Evolutionary conservation across 2,329 filamentous ascomycete genomes (phyloP).

Genomic region (Dothiorella sarmentorum): DNA sequence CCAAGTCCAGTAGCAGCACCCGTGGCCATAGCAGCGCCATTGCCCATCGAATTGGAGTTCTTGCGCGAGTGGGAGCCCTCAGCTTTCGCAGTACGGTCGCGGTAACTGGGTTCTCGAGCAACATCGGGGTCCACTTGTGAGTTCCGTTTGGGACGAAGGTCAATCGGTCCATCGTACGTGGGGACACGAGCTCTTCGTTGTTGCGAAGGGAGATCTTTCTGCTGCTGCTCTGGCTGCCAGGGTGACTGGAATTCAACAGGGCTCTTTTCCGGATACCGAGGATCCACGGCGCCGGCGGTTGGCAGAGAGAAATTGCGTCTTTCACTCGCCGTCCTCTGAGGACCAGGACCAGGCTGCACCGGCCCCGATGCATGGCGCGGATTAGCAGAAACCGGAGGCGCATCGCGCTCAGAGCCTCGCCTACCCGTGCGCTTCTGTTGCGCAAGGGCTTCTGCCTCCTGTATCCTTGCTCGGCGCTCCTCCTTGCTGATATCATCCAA

Average conservation of each 20-base stretch:
- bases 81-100: constrained; percentile 28
- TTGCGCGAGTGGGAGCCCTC: constrained; percentile 18
- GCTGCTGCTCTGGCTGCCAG: neutral
- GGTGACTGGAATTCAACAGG: constrained; percentile 2
- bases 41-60: neutral
- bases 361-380: constrained; percentile 2
- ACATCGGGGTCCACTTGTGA: neutral
- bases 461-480: constrained; percentile 80
- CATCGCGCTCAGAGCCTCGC: constrained; percentile 9
- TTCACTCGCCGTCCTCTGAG: neutral
- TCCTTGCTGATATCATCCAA: constrained; percentile 93
- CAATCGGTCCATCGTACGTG: constrained; percentile 16
- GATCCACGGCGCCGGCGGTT: constrained; percentile 4
- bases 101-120: constrained; percentile 27
- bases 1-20: constrained; percentile 25
- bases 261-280: constrained; percentile 8
- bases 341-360: neutral
- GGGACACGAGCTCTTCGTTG: constrained; percentile 5
- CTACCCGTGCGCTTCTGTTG: constrained; percentile 54
- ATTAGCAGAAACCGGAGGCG: neutral
- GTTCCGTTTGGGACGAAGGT: neutral
- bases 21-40: neutral
- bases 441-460: constrained; percentile 74
- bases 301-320: constrained; percentile 7
- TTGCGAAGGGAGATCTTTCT: neutral